These are phyloP conservation scores for Sparassis latifolia DNA, from an alignment of 1,284 basidiomycete genomes.

Conservation along the genomic window DNA sequence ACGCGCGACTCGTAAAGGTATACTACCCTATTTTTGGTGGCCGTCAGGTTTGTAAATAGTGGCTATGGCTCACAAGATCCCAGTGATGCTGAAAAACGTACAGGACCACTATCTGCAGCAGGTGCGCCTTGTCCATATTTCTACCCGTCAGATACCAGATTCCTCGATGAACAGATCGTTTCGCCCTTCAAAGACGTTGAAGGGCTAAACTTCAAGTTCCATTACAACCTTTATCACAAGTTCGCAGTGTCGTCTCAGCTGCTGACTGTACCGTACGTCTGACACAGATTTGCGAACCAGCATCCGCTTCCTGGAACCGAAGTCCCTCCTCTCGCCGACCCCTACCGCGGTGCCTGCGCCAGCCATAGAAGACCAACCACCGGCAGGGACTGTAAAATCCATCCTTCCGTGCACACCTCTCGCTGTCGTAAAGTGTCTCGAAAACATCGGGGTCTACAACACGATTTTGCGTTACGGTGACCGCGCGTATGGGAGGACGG, in stretches of 20 bases:
- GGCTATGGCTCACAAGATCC: neutral
- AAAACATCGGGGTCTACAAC: conserved; percentile 91
- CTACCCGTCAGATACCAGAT: neutral
- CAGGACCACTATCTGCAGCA: conserved; percentile 97
- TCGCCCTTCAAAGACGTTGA: conserved; percentile 97
- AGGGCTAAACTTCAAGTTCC: conserved; percentile 92
- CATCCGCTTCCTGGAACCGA: conserved; percentile 72
- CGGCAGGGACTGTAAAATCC: conserved; percentile 82
- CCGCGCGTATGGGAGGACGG: conserved; percentile 86
- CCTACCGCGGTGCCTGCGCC: conserved; percentile 30
- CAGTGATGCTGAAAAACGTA: conserved; percentile 7
- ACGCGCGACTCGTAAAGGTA: conserved; percentile 42
- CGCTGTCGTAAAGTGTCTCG: conserved; percentile 93
- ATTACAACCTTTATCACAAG: conserved; percentile 98
- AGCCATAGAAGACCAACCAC: conserved; percentile 55
- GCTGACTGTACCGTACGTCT: neutral
- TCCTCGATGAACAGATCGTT: conserved; percentile 54
- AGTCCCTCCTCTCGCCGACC: conserved; percentile 47
- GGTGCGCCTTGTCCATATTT: conserved; percentile 31
- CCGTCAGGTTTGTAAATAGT: conserved; percentile 56
- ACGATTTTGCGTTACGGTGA: conserved; percentile 89
- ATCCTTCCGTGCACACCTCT: conserved; percentile 97
- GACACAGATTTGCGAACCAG: conserved; percentile 29
- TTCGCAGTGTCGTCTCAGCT: conserved; percentile 27
- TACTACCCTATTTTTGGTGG: conserved; percentile 91